Conservation (phyloP, 1,284 basidiomycete species). For the Lentinula novae-zelandiae region DNA sequence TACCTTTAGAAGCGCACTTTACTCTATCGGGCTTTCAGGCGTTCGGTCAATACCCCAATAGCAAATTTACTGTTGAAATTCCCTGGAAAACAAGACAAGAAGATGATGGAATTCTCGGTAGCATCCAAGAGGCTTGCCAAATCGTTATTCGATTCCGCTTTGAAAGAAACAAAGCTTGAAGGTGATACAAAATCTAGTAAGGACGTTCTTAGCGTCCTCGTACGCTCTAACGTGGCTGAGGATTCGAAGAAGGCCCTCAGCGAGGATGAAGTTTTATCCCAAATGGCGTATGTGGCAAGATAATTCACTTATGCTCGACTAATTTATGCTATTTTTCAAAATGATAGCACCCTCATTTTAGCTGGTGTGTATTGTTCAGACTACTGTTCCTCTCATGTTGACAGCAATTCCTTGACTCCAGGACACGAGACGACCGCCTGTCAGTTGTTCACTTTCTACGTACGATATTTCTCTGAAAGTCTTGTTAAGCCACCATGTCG, state of each 20-base stretch:
- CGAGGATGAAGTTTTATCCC: constrained; percentile 24
- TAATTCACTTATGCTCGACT: not conserved
- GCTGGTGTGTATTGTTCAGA: not conserved
- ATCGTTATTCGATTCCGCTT: not conserved
- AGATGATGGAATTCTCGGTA: constrained; percentile 3
- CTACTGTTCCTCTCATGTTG: not conserved
- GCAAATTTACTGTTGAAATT: constrained; percentile 2
- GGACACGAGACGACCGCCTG: constrained; percentile 18
- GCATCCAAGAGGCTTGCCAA: constrained; percentile 3
- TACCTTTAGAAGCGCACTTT: not conserved
- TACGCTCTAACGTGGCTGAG: constrained; percentile 19
- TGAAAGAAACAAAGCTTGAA: not conserved
- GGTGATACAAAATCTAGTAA: not conserved
- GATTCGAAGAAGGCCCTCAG: constrained; percentile 18
- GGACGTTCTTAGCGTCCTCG: constrained; percentile 12
- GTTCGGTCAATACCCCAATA: not conserved
- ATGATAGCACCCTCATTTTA: not conserved
- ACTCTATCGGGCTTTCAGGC: constrained; percentile 3
- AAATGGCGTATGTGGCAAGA: constrained; percentile 21
- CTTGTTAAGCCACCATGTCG: not conserved
- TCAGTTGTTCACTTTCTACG: not conserved
- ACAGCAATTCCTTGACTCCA: constrained; percentile 9
- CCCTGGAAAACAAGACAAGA: constrained; percentile 12
- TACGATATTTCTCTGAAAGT: not conserved
- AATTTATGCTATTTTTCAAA: not conserved